phyloP scores from a whole-genome alignment of 305 asterid genomes.

The Fraxinus nigra region DNA sequence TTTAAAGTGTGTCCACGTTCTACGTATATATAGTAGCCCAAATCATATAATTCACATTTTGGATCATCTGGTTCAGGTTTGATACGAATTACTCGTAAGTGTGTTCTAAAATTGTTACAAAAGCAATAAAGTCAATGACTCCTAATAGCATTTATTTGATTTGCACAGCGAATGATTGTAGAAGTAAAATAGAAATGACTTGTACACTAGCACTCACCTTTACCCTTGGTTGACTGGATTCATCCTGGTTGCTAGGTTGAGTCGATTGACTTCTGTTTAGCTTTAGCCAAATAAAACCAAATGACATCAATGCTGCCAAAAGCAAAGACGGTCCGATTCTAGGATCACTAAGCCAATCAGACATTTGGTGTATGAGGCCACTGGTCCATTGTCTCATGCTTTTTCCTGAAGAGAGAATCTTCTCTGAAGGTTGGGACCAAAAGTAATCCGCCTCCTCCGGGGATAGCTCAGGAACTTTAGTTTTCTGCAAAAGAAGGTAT shows the following conservation, averaged over 20 bases:
- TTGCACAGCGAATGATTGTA: not conserved
- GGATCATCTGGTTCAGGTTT: not conserved
- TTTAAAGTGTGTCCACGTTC: not conserved
- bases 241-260: conserved; percentile 33
- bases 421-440: conserved; percentile 62
- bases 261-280: conserved; percentile 55
- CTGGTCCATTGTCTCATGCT: conserved; percentile 43
- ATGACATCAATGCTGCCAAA: conserved; percentile 73
- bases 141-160: conserved; percentile 2
- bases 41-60: not conserved
- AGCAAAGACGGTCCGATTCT: conserved; percentile 87
- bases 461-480: conserved; percentile 73
- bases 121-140: not conserved
- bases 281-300: conserved; percentile 69
- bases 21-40: not conserved
- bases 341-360: conserved; percentile 66
- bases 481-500: conserved; percentile 53
- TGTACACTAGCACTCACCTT: conserved; percentile 12
- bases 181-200: conserved; percentile 1
- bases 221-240: conserved; percentile 43
- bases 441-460: conserved; percentile 75
- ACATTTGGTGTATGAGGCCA: conserved; percentile 31
- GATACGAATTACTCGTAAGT: not conserved
- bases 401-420: conserved; percentile 44
- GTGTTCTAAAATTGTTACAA: not conserved